These are phyloP conservation scores for Silene uniflora DNA, from an alignment of 148 eudicot species.

Conservation along the genomic window DNA sequence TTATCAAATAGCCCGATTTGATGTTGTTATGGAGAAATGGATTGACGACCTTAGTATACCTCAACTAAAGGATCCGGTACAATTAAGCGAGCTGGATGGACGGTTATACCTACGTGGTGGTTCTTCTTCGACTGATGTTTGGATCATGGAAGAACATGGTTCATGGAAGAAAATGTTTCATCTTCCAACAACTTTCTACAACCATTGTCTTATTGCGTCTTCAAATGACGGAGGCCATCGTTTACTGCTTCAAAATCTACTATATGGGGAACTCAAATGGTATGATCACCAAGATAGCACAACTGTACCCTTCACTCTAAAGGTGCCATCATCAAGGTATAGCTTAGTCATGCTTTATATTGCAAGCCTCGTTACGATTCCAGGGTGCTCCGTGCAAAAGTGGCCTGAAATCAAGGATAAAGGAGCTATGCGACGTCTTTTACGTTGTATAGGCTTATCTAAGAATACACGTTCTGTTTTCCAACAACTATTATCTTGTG, in stretches of 20 bases:
- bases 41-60: no score
- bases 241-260: neutral
- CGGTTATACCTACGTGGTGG: neutral
- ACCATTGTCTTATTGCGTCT: neutral
- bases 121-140: neutral
- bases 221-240: neutral
- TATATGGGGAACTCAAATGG: neutral
- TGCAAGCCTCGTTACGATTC: neutral
- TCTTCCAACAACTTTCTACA: neutral
- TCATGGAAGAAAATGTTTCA: neutral
- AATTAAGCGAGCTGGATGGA: no score
- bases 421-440: no score
- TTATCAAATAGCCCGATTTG: neutral
- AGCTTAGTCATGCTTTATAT: neutral
- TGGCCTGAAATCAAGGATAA: no score
- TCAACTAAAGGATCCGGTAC: no score
- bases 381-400: neutral
- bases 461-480: no score
- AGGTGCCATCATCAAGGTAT: no score
- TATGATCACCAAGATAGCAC: neutral
- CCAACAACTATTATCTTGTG: no score
- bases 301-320: no score
- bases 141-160: neutral
- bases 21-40: neutral
- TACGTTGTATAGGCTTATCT: no score